These are phyloP conservation scores for Tremella fuciformis DNA, from an alignment of 768 basidiomycete genomes.

Conservation along the genomic window DNA sequence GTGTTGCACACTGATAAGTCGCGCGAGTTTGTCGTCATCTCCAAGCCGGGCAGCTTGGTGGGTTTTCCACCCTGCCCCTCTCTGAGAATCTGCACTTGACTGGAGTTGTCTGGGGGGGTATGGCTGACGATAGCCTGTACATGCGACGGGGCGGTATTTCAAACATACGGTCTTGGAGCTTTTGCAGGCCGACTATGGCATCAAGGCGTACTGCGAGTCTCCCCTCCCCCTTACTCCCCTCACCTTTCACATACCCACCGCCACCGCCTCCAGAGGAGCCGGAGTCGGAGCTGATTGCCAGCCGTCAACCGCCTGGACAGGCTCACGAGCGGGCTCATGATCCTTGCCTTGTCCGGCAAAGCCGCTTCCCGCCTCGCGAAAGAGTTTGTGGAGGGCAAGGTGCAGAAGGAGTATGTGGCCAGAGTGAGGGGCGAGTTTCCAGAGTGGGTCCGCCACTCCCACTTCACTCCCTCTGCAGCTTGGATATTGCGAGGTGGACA, in stretches of 20 bases:
- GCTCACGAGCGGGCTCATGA: conserved; percentile 92
- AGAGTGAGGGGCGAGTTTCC: conserved; percentile 82
- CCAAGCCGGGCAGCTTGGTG: conserved; percentile 96
- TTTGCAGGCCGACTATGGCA: conserved; percentile 76
- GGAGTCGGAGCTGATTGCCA: conserved; percentile 53
- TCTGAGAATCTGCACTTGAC: not conserved
- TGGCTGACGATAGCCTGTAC: conserved; percentile 68
- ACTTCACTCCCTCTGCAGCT: not conserved
- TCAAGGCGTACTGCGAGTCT: conserved; percentile 76
- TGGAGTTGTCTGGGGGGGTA: not conserved
- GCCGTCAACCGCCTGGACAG: conserved; percentile 93
- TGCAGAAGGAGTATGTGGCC: conserved; percentile 87
- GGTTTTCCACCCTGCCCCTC: conserved; percentile 51
- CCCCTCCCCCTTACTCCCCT: no score
- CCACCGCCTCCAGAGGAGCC: not conserved
- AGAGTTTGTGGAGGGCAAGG: conserved; percentile 76
- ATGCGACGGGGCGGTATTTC: conserved; percentile 85
- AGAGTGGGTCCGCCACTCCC: conserved; percentile 58
- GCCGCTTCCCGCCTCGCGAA: conserved; percentile 68
- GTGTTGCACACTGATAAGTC: conserved; percentile 74
- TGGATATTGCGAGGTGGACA: not conserved
- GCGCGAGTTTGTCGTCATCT: conserved; percentile 81
- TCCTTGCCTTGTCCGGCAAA: conserved; percentile 71
- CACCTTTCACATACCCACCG: not conserved
- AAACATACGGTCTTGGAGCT: conserved; percentile 85